Percentiles rank a stretch among this genome's conserved stretches.
phyloP scores from a whole-genome alignment of 164 flowering plant genomes.

The Saururus chinensis region DNA sequence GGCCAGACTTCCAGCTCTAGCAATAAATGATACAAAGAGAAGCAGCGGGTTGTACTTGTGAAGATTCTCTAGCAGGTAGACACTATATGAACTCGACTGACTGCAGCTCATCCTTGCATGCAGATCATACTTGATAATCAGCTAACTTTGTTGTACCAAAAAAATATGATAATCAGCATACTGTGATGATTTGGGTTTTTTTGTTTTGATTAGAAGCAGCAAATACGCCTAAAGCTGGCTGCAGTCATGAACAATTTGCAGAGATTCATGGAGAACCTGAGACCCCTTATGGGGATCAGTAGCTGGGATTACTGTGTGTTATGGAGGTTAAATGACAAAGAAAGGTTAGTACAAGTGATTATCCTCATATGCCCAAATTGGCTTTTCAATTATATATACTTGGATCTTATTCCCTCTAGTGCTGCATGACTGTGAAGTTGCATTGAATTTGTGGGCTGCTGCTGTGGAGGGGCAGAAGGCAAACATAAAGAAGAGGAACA shows the following conservation, averaged over 20 bases:
- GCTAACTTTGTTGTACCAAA: too few relatives aligned
- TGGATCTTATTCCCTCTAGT: not conserved
- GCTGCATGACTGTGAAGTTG: constrained; percentile 19
- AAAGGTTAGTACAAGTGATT: constrained; percentile 19
- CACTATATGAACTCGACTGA: not conserved
- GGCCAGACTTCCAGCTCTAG: too few relatives aligned
- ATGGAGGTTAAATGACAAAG: constrained; percentile 54
- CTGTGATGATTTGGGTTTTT: not conserved
- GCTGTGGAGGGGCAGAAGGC: constrained; percentile 39
- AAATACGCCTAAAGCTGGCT: not conserved
- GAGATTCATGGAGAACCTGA: constrained; percentile 33
- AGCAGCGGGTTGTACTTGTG: not conserved
- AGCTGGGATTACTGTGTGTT: constrained; percentile 58
- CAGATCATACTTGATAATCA: too few relatives aligned
- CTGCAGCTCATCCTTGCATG: not conserved
- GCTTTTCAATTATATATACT: not conserved
- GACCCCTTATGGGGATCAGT: constrained; percentile 31
- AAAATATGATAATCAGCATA: not conserved
- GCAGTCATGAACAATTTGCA: constrained; percentile 24
- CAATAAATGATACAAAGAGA: not conserved
- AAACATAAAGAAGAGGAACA: constrained; percentile 10
- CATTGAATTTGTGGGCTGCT: constrained; percentile 54
- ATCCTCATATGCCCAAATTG: not conserved
- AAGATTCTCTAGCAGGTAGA: not conserved
- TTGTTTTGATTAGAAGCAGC: too few relatives aligned